Evolutionary conservation across 352 stramenopile species (phyloP).

Genomic region (Globisporangium takayamanum): DNA sequence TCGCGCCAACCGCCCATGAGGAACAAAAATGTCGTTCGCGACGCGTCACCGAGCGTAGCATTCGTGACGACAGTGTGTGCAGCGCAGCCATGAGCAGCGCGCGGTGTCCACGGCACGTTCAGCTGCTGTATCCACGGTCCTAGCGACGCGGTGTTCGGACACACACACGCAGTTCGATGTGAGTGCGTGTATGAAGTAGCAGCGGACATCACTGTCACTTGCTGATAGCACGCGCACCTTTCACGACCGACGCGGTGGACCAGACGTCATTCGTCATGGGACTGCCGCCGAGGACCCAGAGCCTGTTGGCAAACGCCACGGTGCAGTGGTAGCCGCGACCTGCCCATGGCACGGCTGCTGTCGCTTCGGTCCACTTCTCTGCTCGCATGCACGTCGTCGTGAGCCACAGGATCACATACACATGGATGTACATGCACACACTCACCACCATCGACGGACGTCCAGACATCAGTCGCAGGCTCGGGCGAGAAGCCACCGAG

Average conservation of each 20-base stretch:
- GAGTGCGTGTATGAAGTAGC: too few species aligned
- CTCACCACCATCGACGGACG: conserved; percentile 54
- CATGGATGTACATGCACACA: not conserved
- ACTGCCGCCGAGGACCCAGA: conserved; percentile 71
- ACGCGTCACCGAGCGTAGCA: conserved; percentile 41
- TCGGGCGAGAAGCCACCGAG: conserved; percentile 72
- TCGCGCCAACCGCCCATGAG: conserved; percentile 64
- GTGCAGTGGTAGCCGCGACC: conserved; percentile 73
- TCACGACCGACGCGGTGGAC: conserved; percentile 55
- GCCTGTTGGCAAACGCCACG: conserved; percentile 40
- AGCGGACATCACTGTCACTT: too few species aligned
- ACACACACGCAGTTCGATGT: not conserved
- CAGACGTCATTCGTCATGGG: conserved; percentile 81
- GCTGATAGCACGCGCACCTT: conserved; percentile 8
- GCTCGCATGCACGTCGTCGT: not conserved
- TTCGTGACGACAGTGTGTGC: conserved; percentile 48
- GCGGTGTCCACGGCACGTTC: conserved; percentile 40
- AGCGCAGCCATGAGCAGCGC: conserved; percentile 54
- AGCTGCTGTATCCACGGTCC: conserved; percentile 35
- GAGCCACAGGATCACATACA: too few species aligned
- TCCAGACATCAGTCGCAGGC: conserved; percentile 70
- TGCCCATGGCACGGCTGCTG: conserved; percentile 33
- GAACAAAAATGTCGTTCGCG: conserved; percentile 45
- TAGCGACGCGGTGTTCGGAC: not conserved
- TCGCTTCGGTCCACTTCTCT: conserved; percentile 44